Evolutionary conservation across 169 alveolate species (phyloP), one percentile per base, ranked within the genome.

Genomic region (Nephromyces sp.): DNA sequence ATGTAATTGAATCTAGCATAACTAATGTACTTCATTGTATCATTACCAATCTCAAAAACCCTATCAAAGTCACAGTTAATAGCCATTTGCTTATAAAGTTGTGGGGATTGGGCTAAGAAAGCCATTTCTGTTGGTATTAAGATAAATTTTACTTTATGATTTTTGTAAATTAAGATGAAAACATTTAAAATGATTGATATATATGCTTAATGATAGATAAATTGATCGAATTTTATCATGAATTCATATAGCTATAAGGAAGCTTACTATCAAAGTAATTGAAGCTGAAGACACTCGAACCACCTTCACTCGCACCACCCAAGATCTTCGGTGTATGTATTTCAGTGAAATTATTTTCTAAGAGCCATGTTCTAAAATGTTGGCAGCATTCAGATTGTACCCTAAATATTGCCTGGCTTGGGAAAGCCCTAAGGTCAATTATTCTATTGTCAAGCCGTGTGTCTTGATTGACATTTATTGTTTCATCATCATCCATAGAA

Each of bases 281-380:
- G 32, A 95, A 82, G 75, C 90, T 92, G 85, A 96, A 97, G 32
- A 94, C 98, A 62, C 89, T 85, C 52, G 99, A 95, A 24, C 99
- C 99, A 34, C 99, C 99, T 88, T 98, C 99, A 30, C 98, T 92
- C 34, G 99, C 96, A 5, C 99, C 99, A 27, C 97, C 98, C 32
- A 97, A 86, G 52, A 98, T 84, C 86, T 98, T 98, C 0, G 99
- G 99, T 1, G 99, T 90, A 84, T 98, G 99, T 31, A 98, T 96
- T 87, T 98, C 99, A 52, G 92, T 85, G 81, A 98, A 97, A 43
- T 89, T 3, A 15, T 28, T 29, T 51, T 71, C 32, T 61, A 66
- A 68, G 66, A 79, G 69, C 30, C 64, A 77, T 31, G 75, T 83
- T 33, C 89, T 52, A 88, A 95, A 95, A 24, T 92, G 82, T 75